These are phyloP conservation scores for Quercus phellos DNA, from an alignment of 331 rosid species.

Conservation along the genomic window DNA sequence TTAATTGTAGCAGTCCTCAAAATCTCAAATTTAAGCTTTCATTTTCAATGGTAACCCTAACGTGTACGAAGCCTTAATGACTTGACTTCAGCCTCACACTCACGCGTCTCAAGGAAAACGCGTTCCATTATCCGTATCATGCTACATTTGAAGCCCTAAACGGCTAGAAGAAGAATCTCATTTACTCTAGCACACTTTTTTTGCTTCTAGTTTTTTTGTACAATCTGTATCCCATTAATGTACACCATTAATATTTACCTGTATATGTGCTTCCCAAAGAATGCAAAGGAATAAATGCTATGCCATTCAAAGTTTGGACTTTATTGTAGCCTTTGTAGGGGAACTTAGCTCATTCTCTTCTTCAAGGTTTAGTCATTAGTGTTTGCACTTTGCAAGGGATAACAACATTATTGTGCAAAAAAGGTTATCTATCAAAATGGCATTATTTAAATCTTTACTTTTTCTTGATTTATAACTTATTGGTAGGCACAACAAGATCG, in stretches of 20 bases:
- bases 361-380: too few relatives aligned
- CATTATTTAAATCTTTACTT: not conserved
- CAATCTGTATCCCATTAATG: conserved; percentile 72
- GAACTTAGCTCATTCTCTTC: too few relatives aligned
- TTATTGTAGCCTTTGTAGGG: too few relatives aligned
- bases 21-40: not conserved
- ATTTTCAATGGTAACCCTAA: conserved; percentile 37
- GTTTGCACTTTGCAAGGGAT: too few relatives aligned
- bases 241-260: conserved; percentile 61
- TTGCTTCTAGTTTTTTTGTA: conserved; percentile 1
- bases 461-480: not conserved
- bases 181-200: not conserved
- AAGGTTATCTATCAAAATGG: conserved; percentile 13
- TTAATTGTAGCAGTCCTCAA: not conserved
- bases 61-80: not conserved
- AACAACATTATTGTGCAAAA: too few relatives aligned
- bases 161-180: conserved; percentile 1
- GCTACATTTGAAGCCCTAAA: conserved; percentile 33
- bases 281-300: conserved; percentile 43
- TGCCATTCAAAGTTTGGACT: conserved; percentile 10
- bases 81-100: not conserved
- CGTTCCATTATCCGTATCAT: conserved; percentile 32
- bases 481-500: conserved; percentile 93
- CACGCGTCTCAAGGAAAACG: conserved; percentile 61
- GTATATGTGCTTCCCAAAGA: conserved; percentile 52